Percentiles rank a stretch among this genome's conserved stretches.
Evolutionary conservation across 1,139 yeast species (phyloP).

Genomic region (Pichia sp.): DNA sequence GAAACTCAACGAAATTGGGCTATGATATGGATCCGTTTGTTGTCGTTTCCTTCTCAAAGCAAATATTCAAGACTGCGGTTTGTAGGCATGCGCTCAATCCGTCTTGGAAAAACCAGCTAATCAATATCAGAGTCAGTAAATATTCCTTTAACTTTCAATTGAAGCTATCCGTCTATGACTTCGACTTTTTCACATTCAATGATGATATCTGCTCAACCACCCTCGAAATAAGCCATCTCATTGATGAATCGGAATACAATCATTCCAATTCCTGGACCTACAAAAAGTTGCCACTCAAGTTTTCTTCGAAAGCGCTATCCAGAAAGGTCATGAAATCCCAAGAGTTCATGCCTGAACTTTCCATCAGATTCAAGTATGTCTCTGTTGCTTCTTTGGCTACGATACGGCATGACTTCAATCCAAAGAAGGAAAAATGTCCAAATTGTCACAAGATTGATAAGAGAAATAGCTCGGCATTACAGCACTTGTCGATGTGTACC

Average conservation of each 20-base stretch:
- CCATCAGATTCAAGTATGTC: slow-evolving; percentile 60
- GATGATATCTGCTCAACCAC: slow-evolving; percentile 72
- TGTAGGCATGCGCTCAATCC: slow-evolving; percentile 82
- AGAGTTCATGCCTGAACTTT: slow-evolving; percentile 50
- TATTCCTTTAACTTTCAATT: slow-evolving; percentile 51
- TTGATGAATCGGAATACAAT: slow-evolving; percentile 15
- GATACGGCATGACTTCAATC: slow-evolving; percentile 12
- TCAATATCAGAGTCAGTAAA: slow-evolving; percentile 56
- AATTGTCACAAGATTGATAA: slow-evolving; percentile 16
- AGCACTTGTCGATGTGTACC: slow-evolving; percentile 86
- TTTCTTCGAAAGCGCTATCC: slow-evolving; percentile 60
- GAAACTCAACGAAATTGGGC: slow-evolving; percentile 60
- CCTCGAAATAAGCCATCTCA: slow-evolving; percentile 31
- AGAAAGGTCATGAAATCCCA: slow-evolving; percentile 21
- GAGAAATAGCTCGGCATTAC: slow-evolving; percentile 52
- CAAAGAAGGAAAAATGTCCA: slow-evolving; percentile 17
- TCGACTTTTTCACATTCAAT: slow-evolving; percentile 76
- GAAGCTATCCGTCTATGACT: slow-evolving; percentile 72
- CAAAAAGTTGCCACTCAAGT: slow-evolving; percentile 20
- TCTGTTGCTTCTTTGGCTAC: slow-evolving; percentile 23
- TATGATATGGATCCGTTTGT: slow-evolving; percentile 98
- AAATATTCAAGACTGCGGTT: slow-evolving; percentile 83
- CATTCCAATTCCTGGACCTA: slow-evolving; percentile 15
- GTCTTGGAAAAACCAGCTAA: slow-evolving; percentile 67
- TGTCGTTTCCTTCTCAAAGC: slow-evolving; percentile 84